These are phyloP conservation scores for Colletotrichum higginsianum DNA, from an alignment of 2,329 filamentous ascomycete genomes.

Conservation along the genomic window DNA sequence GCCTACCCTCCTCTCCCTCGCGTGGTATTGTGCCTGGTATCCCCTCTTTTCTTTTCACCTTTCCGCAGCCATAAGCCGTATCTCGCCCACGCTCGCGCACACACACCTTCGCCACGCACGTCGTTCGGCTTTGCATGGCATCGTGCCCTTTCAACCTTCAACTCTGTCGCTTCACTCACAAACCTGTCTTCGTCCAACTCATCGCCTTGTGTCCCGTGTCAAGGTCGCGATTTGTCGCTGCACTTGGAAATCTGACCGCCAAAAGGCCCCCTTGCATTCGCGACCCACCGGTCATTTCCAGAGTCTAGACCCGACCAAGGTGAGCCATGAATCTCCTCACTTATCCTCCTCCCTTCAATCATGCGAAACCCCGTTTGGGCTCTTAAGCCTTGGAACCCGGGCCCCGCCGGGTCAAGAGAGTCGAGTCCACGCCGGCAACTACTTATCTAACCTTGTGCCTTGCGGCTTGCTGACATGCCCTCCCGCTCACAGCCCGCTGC, in stretches of 20 bases:
- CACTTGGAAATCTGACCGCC: slow-evolving; percentile 40
- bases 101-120: slow-evolving; percentile 12
- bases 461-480: slow-evolving; percentile 39
- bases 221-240: slow-evolving; percentile 32
- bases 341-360: slow-evolving; percentile 42
- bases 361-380: slow-evolving; percentile 34
- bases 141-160: background rate
- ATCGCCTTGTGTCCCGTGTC: slow-evolving; percentile 12
- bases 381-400: slow-evolving; percentile 33
- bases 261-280: slow-evolving; percentile 43
- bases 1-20: slow-evolving; percentile 42
- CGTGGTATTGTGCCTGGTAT: slow-evolving; percentile 39
- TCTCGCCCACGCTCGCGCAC: slow-evolving; percentile 17
- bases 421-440: slow-evolving; percentile 34
- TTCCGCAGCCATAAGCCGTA: slow-evolving; percentile 33
- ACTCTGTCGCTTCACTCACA: background rate
- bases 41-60: slow-evolving; percentile 42
- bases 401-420: slow-evolving; percentile 24
- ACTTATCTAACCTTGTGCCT: slow-evolving; percentile 40
- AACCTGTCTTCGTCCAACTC: background rate
- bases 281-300: slow-evolving; percentile 45
- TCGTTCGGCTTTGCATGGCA: slow-evolving; percentile 4
- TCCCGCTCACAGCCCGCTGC: slow-evolving; percentile 35
- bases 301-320: slow-evolving; percentile 42
- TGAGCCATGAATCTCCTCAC: slow-evolving; percentile 43